phyloP scores from a whole-genome alignment of 371 early-diverging fungal genomes.

The Chytridium lagenaria region DNA sequence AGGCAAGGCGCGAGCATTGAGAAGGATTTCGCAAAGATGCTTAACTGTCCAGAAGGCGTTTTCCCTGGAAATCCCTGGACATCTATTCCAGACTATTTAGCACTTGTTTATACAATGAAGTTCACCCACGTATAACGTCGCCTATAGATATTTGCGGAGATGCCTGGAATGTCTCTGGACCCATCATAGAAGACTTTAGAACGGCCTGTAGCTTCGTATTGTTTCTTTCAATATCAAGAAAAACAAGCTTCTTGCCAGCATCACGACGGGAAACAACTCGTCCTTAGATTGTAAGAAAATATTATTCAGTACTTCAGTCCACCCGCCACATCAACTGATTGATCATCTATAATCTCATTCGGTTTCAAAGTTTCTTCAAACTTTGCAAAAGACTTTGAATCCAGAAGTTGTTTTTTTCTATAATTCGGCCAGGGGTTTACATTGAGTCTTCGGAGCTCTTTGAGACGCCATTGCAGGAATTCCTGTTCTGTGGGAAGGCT shows the following conservation, averaged over 20 bases:
- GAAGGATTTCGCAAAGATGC: slow-evolving; percentile 70
- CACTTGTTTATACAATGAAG: background rate
- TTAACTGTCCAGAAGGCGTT: slow-evolving; percentile 84
- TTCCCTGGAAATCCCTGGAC: slow-evolving; percentile 78
- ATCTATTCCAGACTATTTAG: slow-evolving; percentile 50
- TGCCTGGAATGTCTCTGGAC: slow-evolving; percentile 49
- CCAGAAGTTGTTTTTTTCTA: too few species aligned
- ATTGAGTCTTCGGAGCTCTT: background rate
- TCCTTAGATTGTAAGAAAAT: slow-evolving; percentile 15
- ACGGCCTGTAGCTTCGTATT: slow-evolving; percentile 72
- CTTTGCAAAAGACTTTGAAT: too few species aligned
- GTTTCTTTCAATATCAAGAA: slow-evolving; percentile 73
- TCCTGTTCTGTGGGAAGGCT: slow-evolving; percentile 18
- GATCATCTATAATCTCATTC: too few species aligned
- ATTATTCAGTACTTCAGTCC: too few species aligned
- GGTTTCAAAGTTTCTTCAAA: too few species aligned
- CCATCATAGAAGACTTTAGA: slow-evolving; percentile 56
- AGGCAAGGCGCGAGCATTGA: slow-evolving; percentile 90
- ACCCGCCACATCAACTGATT: too few species aligned
- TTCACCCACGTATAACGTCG: slow-evolving; percentile 67
- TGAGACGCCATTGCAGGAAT: slow-evolving; percentile 1
- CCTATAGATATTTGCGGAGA: slow-evolving; percentile 63
- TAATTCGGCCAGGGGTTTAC: slow-evolving; percentile 5
- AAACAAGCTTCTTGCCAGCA: slow-evolving; percentile 74
- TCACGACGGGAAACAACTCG: slow-evolving; percentile 30